Conservation (phyloP, 2,329 filamentous ascomycete species). For the Phoma sp. region DNA sequence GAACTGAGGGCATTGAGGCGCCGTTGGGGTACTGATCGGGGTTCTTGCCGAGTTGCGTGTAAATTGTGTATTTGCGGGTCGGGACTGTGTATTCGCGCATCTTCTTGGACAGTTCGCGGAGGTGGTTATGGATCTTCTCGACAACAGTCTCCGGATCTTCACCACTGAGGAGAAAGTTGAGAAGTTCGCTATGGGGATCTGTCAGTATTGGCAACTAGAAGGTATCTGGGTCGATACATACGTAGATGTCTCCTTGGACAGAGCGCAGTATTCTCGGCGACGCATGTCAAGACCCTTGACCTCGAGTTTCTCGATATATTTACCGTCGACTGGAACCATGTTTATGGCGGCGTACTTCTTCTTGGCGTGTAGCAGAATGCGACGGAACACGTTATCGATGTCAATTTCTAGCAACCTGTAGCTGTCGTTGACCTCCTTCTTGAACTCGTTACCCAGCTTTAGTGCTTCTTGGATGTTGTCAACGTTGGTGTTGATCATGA, state of each 20-base stretch:
- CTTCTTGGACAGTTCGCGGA: constrained; percentile 80
- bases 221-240: constrained; percentile 35
- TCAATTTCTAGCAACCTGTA: constrained; percentile 96
- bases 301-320: constrained; percentile 92
- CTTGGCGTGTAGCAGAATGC: constrained; percentile 93
- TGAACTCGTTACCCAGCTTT: constrained; percentile 93
- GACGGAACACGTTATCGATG: constrained; percentile 95
- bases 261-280: constrained; percentile 91
- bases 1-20: constrained; percentile 94
- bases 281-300: constrained; percentile 99
- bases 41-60: constrained; percentile 93
- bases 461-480: constrained; percentile 90
- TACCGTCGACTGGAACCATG: constrained; percentile 85
- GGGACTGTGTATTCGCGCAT: constrained; percentile 84
- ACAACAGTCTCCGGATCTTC: constrained; percentile 89
- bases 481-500: constrained; percentile 99
- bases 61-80: constrained; percentile 91
- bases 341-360: constrained; percentile 99
- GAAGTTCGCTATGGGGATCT: constrained; percentile 63
- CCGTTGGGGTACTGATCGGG: constrained; percentile 94
- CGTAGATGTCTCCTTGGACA: constrained; percentile 93
- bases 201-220: constrained; percentile 13
- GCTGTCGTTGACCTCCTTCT: constrained; percentile 89
- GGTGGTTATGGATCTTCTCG: constrained; percentile 89
- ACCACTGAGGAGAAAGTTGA: constrained; percentile 94